phyloP scores from a whole-genome alignment of 495 filamentous ascomycete genomes.

The Daldinia decipiens region DNA sequence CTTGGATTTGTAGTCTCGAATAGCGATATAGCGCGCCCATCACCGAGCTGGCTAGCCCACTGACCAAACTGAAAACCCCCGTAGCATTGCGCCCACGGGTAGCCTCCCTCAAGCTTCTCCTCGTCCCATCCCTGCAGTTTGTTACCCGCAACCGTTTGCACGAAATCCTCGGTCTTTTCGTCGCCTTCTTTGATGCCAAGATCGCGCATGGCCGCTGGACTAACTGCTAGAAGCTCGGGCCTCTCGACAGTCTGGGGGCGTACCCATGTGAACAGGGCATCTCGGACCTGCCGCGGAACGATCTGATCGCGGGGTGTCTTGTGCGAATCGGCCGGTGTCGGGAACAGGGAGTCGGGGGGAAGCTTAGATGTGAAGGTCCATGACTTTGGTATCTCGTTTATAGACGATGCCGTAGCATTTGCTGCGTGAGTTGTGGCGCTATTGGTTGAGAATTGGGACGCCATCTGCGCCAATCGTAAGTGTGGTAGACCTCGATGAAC shows the following conservation, averaged over 20 bases:
- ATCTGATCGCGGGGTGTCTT: constrained; percentile 78
- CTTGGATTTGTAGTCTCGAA: constrained; percentile 87
- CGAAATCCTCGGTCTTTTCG: constrained; percentile 77
- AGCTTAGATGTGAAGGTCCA: constrained; percentile 83
- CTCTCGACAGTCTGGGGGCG: constrained; percentile 75
- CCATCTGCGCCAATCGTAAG: constrained; percentile 44
- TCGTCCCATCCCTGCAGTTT: constrained; percentile 71
- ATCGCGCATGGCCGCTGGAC: constrained; percentile 77
- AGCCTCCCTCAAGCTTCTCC: constrained; percentile 71
- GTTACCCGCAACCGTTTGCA: constrained; percentile 80
- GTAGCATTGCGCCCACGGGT: constrained; percentile 98
- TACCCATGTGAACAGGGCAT: constrained; percentile 90
- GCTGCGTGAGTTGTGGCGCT: constrained; percentile 36
- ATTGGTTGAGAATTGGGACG: constrained; percentile 43
- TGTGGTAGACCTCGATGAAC: constrained; percentile 30
- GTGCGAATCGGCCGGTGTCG: constrained; percentile 82
- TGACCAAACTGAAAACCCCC: constrained; percentile 87
- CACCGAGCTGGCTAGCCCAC: constrained; percentile 96
- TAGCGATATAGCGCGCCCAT: constrained; percentile 91
- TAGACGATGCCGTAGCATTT: constrained; percentile 51
- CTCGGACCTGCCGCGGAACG: constrained; percentile 83
- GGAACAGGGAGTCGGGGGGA: constrained; percentile 80
- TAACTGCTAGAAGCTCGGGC: constrained; percentile 82
- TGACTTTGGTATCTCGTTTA: constrained; percentile 83
- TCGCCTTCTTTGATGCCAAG: constrained; percentile 76